Base-by-base conservation (phyloP, 306 rosid genomes). In the Aeschynomene evenia region DNA sequence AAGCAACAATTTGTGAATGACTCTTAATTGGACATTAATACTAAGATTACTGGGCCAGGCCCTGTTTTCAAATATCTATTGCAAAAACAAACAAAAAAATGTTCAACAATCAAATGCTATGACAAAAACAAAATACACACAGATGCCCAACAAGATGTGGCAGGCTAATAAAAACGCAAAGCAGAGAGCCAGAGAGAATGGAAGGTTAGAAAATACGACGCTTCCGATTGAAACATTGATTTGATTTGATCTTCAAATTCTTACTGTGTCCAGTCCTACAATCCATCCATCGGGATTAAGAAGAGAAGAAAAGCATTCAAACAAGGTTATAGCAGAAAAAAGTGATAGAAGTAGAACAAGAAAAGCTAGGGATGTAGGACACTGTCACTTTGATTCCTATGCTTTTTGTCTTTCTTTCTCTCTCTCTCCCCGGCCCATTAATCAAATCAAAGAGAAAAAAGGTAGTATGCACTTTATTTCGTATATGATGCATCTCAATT, bases 321-420 rank as follows among this genome's bases (percentile, higher is more conserved):
- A 37, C 63, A 29, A 21, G 68, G 46, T 59, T 58, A n/a, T n/a
- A n/a, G n/a, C 18, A 26, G 37, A 2, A 62, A 4, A 75, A 66
- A 75, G 70, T 58, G 36, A 22, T 48, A 23, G 61, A 66, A 51
- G 31, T 61, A 7, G 53, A 36, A 61, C 70, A 62, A 37, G 70
- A 59, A 76, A 76, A 76, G 74, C 70, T 61, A 60, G 53, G 58
- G 14, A 59, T 59, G 56, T 21, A 75, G 67, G 16, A 48, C 51
- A 6, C 18, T 45, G 51, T 43, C 51, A 45, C 56, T 23, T 63
- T 42, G 72, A 70, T 70, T 63, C 72, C 21, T 22, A 42, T 23
- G 37, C 60, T 45, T 66, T 62, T 70, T 40, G 45, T 72, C 62
- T 58, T 53, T 67, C 69, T 58, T 21, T 49, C 49, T 19, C 36